These are phyloP conservation scores for Podospora comata DNA, from an alignment of 495 filamentous ascomycete species.

Conservation along the genomic window DNA sequence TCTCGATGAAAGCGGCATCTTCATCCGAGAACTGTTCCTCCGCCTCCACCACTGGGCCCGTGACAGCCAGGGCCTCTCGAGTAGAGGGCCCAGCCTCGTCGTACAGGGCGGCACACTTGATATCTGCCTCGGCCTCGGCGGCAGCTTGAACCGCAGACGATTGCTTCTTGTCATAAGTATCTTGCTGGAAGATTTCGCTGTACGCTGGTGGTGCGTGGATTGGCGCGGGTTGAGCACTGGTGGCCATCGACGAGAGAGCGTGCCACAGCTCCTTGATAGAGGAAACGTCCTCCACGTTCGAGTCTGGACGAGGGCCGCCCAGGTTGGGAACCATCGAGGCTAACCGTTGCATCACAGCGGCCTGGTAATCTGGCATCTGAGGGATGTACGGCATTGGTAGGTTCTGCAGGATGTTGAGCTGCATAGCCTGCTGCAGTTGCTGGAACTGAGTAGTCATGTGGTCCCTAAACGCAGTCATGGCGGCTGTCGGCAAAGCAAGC, in stretches of 20 bases:
- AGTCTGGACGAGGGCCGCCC: conserved; percentile 2
- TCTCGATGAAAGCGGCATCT: conserved; percentile 45
- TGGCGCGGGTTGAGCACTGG: conserved; percentile 21
- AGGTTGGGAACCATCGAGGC: conserved; percentile 56
- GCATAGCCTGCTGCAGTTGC: conserved; percentile 69
- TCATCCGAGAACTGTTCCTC: conserved; percentile 24
- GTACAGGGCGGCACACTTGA: conserved; percentile 60
- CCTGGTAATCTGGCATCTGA: conserved; percentile 67
- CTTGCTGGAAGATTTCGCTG: conserved; percentile 68
- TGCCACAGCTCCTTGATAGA: conserved; percentile 63
- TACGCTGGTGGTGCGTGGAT: conserved; percentile 67
- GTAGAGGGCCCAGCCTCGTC: conserved; percentile 42
- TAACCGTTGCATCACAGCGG: conserved; percentile 64
- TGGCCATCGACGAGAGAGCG: conserved; percentile 55
- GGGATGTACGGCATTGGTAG: conserved; percentile 48
- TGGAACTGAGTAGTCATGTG: conserved; percentile 75
- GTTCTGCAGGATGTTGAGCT: conserved; percentile 25
- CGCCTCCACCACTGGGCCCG: not conserved
- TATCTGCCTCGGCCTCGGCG: conserved; percentile 62
- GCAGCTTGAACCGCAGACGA: conserved; percentile 57
- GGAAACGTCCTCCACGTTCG: conserved; percentile 6
- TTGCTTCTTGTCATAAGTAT: conserved; percentile 56
- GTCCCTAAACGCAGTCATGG: conserved; percentile 71
- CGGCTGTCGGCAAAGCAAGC: conserved; percentile 55
- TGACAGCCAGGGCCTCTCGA: not conserved